phyloP scores from a whole-genome alignment of 2,329 filamentous ascomycete genomes.

The Leptographium lundbergii region DNA sequence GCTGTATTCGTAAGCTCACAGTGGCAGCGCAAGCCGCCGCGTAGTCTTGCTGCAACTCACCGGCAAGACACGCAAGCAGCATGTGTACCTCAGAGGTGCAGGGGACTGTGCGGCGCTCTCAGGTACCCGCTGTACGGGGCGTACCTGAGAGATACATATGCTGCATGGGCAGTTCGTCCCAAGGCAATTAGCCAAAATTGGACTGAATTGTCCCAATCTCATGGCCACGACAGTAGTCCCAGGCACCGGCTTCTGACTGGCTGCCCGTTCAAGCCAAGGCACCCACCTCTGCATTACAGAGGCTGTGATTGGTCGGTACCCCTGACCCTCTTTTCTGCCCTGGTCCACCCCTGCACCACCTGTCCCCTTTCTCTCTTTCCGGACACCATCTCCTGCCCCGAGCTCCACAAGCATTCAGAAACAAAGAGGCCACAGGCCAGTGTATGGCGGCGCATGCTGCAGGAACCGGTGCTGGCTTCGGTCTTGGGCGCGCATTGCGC shows the following conservation, averaged over 20 bases:
- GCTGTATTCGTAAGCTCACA: background rate
- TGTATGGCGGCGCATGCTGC: background rate
- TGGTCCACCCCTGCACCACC: background rate
- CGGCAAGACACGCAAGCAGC: background rate
- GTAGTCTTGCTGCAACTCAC: background rate
- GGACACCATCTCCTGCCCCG: background rate
- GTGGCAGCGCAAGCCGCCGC: background rate
- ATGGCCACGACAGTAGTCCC: background rate
- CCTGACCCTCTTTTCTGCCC: background rate
- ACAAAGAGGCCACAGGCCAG: background rate
- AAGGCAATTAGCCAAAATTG: background rate
- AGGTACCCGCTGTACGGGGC: background rate
- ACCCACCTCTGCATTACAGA: too few relatives aligned
- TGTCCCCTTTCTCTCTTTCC: background rate
- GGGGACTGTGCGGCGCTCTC: background rate
- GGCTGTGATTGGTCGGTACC: background rate
- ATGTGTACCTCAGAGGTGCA: background rate
- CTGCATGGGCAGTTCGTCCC: background rate
- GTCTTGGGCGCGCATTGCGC: background rate
- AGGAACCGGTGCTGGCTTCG: background rate
- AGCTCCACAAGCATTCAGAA: background rate
- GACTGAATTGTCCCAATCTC: background rate
- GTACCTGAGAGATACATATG: background rate
- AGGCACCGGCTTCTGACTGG: constrained; percentile 7
- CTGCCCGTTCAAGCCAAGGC: background rate